Percentiles rank a stretch among this genome's conserved stretches.
Conservation (phyloP, 352 stramenopile species). For the Pythium grandisporangium region DNA sequence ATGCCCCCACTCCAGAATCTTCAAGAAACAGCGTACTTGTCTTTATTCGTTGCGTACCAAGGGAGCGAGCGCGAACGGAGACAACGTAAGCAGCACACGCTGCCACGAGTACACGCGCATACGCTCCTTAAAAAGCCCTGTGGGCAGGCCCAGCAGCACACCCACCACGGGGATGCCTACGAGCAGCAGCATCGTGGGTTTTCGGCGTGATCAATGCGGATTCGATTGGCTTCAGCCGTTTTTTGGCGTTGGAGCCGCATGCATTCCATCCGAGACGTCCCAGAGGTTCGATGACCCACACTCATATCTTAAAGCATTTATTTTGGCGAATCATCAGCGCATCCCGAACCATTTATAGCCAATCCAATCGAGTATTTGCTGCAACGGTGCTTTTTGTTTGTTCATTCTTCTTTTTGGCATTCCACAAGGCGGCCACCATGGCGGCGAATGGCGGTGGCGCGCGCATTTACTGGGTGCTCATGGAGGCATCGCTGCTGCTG, state of each 20-base stretch:
- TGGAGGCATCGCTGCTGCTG: conserved; percentile 32
- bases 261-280: no score
- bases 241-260: no score
- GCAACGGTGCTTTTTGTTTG: no score
- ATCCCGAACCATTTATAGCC: not conserved
- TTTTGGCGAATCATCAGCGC: not conserved
- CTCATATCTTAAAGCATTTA: no score
- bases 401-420: no score
- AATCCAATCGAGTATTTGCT: not conserved
- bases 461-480: conserved; percentile 20
- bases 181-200: conserved; percentile 20
- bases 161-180: conserved; percentile 20
- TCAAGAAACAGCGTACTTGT: no score
- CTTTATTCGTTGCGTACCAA: conserved; percentile 32
- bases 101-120: conserved; percentile 24
- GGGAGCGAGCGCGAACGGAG: conserved; percentile 13
- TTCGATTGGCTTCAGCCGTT: not conserved
- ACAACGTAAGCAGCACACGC: conserved; percentile 31
- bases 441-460: conserved; percentile 1
- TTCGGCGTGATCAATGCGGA: no score
- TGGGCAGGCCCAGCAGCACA: conserved; percentile 27
- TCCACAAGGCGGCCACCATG: not conserved
- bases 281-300: no score
- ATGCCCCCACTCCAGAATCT: no score
- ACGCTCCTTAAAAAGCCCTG: conserved; percentile 47